Evolutionary conservation across 2,329 filamentous ascomycete genomes (phyloP).

Genomic region (Neophaeococcomyces aloes): DNA sequence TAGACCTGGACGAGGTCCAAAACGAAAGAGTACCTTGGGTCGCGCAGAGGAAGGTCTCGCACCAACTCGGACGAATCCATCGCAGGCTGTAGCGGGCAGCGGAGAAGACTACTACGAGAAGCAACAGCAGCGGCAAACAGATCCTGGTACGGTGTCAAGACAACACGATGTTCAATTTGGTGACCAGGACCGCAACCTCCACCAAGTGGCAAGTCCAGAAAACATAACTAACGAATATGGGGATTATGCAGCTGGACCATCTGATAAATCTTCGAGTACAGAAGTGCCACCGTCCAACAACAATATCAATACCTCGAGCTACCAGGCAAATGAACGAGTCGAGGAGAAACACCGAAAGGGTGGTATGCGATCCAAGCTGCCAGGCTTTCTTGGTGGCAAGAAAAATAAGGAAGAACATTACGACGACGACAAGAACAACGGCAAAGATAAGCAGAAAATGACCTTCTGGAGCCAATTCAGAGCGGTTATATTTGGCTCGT

Average conservation of each 20-base stretch:
- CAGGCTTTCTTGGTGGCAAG: not conserved
- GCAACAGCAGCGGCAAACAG: slow-evolving; percentile 1
- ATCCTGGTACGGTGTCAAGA: slow-evolving; percentile 2
- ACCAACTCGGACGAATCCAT: not conserved
- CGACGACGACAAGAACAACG: slow-evolving; percentile 20
- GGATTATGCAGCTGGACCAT: not conserved
- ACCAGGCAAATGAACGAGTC: not conserved
- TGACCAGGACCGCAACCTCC: not conserved
- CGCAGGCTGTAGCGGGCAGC: not conserved
- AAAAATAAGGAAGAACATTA: not conserved
- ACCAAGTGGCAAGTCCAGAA: not conserved
- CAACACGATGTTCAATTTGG: not conserved
- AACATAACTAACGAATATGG: not conserved
- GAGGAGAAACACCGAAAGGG: slow-evolving; percentile 4
- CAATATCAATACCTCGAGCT: not conserved
- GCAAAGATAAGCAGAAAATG: slow-evolving; percentile 15
- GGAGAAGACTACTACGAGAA: not conserved
- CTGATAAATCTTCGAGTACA: slow-evolving; percentile 1
- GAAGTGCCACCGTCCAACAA: not conserved
- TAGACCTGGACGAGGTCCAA: not conserved
- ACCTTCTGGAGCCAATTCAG: slow-evolving; percentile 55
- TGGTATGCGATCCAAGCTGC: not conserved
- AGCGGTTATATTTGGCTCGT: slow-evolving; percentile 68
- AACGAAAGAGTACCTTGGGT: not conserved
- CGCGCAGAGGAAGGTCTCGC: slow-evolving; percentile 3